Conservation (phyloP, 2,329 filamentous ascomycete species). For the Pyrenochaeta sp. region DNA sequence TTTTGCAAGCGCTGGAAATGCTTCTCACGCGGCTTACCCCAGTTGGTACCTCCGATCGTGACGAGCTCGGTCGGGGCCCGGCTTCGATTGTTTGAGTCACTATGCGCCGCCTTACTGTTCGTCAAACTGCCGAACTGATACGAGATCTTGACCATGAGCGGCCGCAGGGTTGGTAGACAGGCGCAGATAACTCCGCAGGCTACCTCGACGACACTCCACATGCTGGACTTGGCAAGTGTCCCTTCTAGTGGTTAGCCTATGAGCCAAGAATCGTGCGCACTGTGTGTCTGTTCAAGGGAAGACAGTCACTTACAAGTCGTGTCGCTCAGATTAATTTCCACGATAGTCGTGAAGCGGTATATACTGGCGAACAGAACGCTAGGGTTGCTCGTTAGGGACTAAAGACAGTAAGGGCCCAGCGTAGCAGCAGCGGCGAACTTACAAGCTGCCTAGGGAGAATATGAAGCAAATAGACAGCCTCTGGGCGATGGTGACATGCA, state of each 20-base stretch:
- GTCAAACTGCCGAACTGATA: constrained; percentile 12
- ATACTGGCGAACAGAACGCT: constrained; percentile 26
- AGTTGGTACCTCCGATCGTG: constrained; percentile 9
- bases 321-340: constrained; percentile 18
- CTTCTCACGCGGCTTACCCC: constrained; percentile 4
- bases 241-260: neutral
- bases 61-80: constrained; percentile 7
- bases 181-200: constrained; percentile 22
- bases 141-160: constrained; percentile 19
- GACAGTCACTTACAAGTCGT: constrained; percentile 9
- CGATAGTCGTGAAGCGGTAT: constrained; percentile 22
- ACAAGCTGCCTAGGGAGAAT: constrained; percentile 58
- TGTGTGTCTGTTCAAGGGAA: neutral
- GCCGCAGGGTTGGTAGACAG: constrained; percentile 20
- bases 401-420: neutral
- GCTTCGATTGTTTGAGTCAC: neutral
- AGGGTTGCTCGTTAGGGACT: constrained; percentile 4
- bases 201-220: constrained; percentile 23
- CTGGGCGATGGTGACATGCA: constrained; percentile 54
- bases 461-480: constrained; percentile 57
- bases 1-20: constrained; percentile 10
- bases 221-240: constrained; percentile 18
- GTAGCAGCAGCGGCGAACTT: constrained; percentile 12
- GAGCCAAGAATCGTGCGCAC: neutral
- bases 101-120: constrained; percentile 2